These are phyloP conservation scores for Aspergillus candidus DNA, from an alignment of 2,329 filamentous ascomycete genomes.

Conservation along the genomic window DNA sequence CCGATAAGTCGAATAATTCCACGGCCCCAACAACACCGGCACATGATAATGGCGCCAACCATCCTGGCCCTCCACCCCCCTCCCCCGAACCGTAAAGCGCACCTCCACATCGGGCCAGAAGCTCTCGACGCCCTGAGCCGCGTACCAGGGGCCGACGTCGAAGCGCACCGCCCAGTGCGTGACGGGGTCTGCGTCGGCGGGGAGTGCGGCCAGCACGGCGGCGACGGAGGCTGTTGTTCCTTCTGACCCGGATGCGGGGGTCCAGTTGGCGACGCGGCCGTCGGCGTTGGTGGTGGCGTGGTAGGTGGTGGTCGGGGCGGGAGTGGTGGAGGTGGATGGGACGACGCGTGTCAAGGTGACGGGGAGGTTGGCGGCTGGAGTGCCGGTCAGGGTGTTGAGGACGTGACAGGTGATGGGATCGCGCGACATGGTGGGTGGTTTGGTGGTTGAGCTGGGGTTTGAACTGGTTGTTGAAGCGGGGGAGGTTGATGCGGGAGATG, in stretches of 20 bases:
- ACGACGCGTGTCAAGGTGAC: constrained; percentile 53
- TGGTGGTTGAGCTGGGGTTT: constrained; percentile 4
- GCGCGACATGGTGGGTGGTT: constrained; percentile 29
- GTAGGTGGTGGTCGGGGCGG: constrained; percentile 26
- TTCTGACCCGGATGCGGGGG: constrained; percentile 24
- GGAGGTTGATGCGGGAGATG: neutral
- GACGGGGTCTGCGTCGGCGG: constrained; percentile 28
- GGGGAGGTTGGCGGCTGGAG: constrained; percentile 40
- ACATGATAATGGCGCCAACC: constrained; percentile 48
- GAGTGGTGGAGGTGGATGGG: constrained; percentile 34
- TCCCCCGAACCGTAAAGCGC: constrained; percentile 44
- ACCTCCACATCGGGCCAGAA: constrained; percentile 49
- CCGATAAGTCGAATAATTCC: constrained; percentile 48
- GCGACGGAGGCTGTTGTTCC: constrained; percentile 23
- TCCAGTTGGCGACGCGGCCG: constrained; percentile 42
- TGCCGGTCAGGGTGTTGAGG: constrained; percentile 45
- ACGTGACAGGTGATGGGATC: constrained; percentile 47
- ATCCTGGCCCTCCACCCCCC: constrained; percentile 33
- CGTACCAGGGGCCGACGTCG: constrained; percentile 43
- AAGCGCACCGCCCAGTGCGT: constrained; percentile 44
- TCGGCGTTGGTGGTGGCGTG: constrained; percentile 40
- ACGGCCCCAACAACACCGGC: constrained; percentile 45
- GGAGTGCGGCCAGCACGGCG: constrained; percentile 32
- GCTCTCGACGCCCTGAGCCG: constrained; percentile 41
- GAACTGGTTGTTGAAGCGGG: neutral